Evolutionary conservation across 805 yeast species (phyloP).

Genomic region (Kodamaea nitidulidarum): DNA sequence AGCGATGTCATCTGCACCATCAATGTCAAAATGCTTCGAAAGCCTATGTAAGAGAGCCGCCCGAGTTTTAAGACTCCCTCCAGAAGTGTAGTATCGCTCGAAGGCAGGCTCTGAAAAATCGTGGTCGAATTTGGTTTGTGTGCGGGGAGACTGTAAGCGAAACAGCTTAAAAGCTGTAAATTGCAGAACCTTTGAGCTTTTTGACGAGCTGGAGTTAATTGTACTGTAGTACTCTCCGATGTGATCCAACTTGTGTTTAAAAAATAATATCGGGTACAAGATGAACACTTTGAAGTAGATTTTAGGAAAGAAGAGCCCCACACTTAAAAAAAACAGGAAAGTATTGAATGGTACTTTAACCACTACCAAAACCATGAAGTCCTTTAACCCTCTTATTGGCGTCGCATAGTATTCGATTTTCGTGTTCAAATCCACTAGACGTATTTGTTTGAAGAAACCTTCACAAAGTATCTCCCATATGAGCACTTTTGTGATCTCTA

Average conservation of each 20-base stretch:
- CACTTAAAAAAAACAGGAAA: constrained; percentile 12
- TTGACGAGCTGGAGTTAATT: background rate
- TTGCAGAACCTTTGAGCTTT: constrained; percentile 5
- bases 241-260: constrained; percentile 2
- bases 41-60: constrained; percentile 8
- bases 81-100: constrained; percentile 3
- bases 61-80: constrained; percentile 5
- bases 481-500: constrained; percentile 8
- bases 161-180: constrained; percentile 8
- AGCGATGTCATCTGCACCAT: constrained; percentile 1
- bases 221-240: background rate
- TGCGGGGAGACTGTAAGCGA: constrained; percentile 4
- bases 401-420: constrained; percentile 7
- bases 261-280: constrained; percentile 4
- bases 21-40: constrained; percentile 9
- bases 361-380: constrained; percentile 8
- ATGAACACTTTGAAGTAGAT: constrained; percentile 15
- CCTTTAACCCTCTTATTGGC: constrained; percentile 11
- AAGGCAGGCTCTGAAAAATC: constrained; percentile 3
- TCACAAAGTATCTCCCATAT: constrained; percentile 16
- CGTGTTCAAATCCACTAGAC: background rate
- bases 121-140: background rate
- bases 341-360: constrained; percentile 18
- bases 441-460: constrained; percentile 10
- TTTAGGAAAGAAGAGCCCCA: constrained; percentile 19